Percentiles rank a stretch among this genome's conserved stretches.
Evolutionary conservation across 768 basidiomycete genomes (phyloP).

Genomic region (Coprinopsis sp.): DNA sequence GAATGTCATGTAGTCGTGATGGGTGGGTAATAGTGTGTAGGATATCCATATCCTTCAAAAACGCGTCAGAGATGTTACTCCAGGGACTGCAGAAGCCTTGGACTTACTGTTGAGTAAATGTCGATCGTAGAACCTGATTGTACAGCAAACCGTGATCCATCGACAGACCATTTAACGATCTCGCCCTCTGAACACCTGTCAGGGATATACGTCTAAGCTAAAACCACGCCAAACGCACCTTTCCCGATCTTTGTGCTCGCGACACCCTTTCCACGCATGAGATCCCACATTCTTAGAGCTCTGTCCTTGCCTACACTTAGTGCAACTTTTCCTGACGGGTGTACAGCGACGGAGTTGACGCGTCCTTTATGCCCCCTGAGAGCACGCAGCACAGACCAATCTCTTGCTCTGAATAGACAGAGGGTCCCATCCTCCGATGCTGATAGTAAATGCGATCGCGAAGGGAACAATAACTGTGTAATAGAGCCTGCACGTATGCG

Average conservation of each 20-base stretch:
- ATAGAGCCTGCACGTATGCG: constrained; percentile 65
- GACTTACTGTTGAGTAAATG: constrained; percentile 73
- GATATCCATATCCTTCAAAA: constrained; percentile 84
- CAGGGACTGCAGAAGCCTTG: no score
- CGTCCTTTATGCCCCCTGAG: constrained; percentile 93
- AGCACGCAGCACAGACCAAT: constrained; percentile 86
- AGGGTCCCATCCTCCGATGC: constrained; percentile 92
- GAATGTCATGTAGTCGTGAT: constrained; percentile 80
- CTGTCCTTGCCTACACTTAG: constrained; percentile 88
- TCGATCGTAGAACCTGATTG: constrained; percentile 74
- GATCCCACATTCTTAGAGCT: constrained; percentile 96
- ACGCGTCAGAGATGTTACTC: no score
- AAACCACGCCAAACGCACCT: constrained; percentile 42
- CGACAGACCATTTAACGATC: constrained; percentile 80
- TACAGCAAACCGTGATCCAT: constrained; percentile 76
- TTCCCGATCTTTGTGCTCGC: constrained; percentile 87
- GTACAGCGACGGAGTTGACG: constrained; percentile 86
- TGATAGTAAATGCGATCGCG: constrained; percentile 84
- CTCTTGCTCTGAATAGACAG: constrained; percentile 85
- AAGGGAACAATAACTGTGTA: constrained; percentile 81
- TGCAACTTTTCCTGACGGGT: constrained; percentile 89
- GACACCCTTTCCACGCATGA: constrained; percentile 89
- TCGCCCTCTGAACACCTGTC: constrained; percentile 67
- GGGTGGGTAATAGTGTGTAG: constrained; percentile 71
- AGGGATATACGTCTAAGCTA: not conserved